A percentile compares a stretch with the other conserved stretches of the same genome.
phyloP scores from a whole-genome alignment of 805 yeast genomes.

The Ogataea siamensis region DNA sequence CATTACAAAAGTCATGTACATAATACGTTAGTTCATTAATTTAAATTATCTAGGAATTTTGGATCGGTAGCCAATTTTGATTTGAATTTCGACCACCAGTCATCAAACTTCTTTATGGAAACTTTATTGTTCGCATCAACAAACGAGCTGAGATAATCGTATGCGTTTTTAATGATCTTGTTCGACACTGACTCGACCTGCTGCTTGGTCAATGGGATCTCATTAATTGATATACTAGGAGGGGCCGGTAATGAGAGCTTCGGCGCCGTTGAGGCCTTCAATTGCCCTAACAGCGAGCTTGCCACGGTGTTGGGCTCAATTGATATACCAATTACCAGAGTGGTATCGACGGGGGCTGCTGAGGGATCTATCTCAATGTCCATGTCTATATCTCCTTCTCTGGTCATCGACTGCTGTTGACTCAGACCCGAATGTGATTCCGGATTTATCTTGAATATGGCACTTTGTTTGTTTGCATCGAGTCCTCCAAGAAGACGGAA shows the following conservation, averaged over 20 bases:
- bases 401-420: slow-evolving; percentile 6
- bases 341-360: slow-evolving; percentile 5
- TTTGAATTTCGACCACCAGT: slow-evolving; percentile 94
- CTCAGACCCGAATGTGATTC: slow-evolving; percentile 31
- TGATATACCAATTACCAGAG: slow-evolving; percentile 72
- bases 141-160: slow-evolving; percentile 87
- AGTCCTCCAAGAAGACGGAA: slow-evolving; percentile 68
- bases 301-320: slow-evolving; percentile 78
- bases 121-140: slow-evolving; percentile 78
- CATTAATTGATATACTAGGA: slow-evolving; percentile 22
- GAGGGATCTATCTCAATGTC: slow-evolving; percentile 43
- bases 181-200: slow-evolving; percentile 65
- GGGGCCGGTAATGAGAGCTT: slow-evolving; percentile 37
- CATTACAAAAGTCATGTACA: not conserved
- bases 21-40: slow-evolving; percentile 15
- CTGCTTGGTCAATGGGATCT: slow-evolving; percentile 22
- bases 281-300: slow-evolving; percentile 45
- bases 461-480: slow-evolving; percentile 73
- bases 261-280: slow-evolving; percentile 22
- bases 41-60: slow-evolving; percentile 59
- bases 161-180: slow-evolving; percentile 88
- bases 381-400: slow-evolving; percentile 49
- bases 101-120: slow-evolving; percentile 81
- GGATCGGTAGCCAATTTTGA: slow-evolving; percentile 77
- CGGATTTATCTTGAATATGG: slow-evolving; percentile 75